Evolutionary conservation across 73 alveolate species (phyloP), one percentile per base, ranked within the genome.

Genomic region (Symbiodinium pilosum): DNA sequence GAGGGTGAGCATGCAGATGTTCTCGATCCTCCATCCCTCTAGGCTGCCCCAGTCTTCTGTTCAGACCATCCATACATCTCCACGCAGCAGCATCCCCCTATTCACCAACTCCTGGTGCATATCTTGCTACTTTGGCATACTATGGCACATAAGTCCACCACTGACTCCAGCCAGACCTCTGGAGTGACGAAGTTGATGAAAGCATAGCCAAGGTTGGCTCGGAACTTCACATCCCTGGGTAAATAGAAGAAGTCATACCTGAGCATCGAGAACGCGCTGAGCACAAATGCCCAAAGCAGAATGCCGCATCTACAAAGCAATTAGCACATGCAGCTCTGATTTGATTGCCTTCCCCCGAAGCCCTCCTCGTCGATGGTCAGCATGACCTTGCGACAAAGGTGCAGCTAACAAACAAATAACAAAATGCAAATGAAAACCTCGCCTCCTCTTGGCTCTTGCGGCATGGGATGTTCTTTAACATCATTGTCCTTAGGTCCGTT

Each of bases 131-230:
- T n/a, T n/a, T n/a, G n/a, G n/a, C n/a, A n/a, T n/a, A 83, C 34
- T 36, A 36, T 24, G 36, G 64, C 34, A 38, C 34, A 83, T 32
- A 52, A 24, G 43, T n/a, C 28, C 86, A 26, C 44, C 18, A 24
- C 8, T 52, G 32, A 77, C 36, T 14, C n/a, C 43, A 14, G 54
- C 84, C 39, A 16, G 36, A 75, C 98, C 98, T 93, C 98, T 18
- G 91, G 98, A 3, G 98, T 93, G 92, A 93, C 68, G 34, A 93
- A 93, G 92, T 93, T 93, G 92, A 93, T 93, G 98, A 93, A 93
- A 43, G 98, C 98, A 21, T 93, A 93, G 84, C 98, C 98, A 77
- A 93, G 84, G 98, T 93, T 93, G 41, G 98, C 98, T 34, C 98
- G 98, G 28, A 93, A 93, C 86, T 93, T 93, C 83, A 93, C 98